phyloP scores from a whole-genome alignment of 2,329 filamentous ascomycete genomes.

The Onygenales sp. region DNA sequence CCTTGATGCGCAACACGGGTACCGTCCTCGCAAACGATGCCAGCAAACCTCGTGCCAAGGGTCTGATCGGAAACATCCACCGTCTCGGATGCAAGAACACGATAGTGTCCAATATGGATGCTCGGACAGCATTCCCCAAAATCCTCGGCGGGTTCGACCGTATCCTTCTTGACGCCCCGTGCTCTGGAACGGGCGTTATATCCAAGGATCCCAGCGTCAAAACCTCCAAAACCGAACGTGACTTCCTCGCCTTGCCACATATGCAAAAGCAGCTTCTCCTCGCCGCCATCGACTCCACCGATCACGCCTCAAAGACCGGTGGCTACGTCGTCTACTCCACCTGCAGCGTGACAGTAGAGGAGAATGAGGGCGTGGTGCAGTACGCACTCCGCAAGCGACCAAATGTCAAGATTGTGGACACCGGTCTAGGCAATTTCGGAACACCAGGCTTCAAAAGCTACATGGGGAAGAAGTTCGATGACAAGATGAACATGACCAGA shows the following conservation, averaged over 20 bases:
- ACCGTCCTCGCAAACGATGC: constrained; percentile 94
- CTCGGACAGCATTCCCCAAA: constrained; percentile 75
- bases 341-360: constrained; percentile 87
- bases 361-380: constrained; percentile 87
- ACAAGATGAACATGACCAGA: constrained; percentile 70
- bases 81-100: constrained; percentile 88
- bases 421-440: constrained; percentile 72
- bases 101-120: constrained; percentile 92
- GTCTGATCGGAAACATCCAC: constrained; percentile 96
- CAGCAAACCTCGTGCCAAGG: constrained; percentile 86
- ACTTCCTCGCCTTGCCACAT: constrained; percentile 89
- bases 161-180: constrained; percentile 87
- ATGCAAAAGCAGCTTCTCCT: constrained; percentile 90
- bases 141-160: constrained; percentile 95
- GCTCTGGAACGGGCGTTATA: constrained; percentile 94
- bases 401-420: constrained; percentile 88
- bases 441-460: constrained; percentile 86
- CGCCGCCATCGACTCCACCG: constrained; percentile 87
- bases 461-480: constrained; percentile 85
- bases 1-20: constrained; percentile 95
- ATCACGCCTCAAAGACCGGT: constrained; percentile 83
- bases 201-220: constrained; percentile 95
- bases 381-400: constrained; percentile 86
- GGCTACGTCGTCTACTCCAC: constrained; percentile 96
- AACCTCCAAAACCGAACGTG: constrained; percentile 93